Percentiles rank a stretch among this genome's conserved stretches.
These are phyloP conservation scores for Periglandula ipomoeae DNA, from an alignment of 2,329 filamentous ascomycete genomes.

Conservation along the genomic window DNA sequence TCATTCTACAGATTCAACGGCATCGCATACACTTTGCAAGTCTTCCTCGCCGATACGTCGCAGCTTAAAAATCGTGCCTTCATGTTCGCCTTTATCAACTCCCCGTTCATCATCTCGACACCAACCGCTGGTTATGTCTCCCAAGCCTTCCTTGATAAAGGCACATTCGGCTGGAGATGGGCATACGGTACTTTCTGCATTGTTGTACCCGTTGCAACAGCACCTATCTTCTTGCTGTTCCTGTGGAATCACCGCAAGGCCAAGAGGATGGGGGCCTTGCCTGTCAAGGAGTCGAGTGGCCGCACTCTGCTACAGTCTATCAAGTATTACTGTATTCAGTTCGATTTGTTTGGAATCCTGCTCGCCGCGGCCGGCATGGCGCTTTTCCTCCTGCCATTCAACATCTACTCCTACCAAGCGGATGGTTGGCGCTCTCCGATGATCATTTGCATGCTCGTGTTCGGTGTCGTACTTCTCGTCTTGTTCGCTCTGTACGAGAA, in stretches of 20 bases:
- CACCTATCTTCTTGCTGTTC: slow-evolving; percentile 16
- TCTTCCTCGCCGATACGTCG: slow-evolving; percentile 24
- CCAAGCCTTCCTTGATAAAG: slow-evolving; percentile 14
- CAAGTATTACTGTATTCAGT: slow-evolving; percentile 17
- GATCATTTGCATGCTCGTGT: slow-evolving; percentile 37
- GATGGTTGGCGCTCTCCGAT: slow-evolving; percentile 30
- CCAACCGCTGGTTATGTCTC: slow-evolving; percentile 21
- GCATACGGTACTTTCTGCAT: slow-evolving; percentile 48
- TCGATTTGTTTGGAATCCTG: slow-evolving; percentile 34
- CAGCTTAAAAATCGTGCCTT: slow-evolving; percentile 22
- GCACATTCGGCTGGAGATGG: slow-evolving; percentile 19
- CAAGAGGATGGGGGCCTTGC: slow-evolving; percentile 12
- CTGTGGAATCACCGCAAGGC: slow-evolving; percentile 14
- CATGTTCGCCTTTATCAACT: slow-evolving; percentile 21
- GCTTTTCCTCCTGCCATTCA: slow-evolving; percentile 49
- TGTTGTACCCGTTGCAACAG: slow-evolving; percentile 38
- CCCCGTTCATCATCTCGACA: slow-evolving; percentile 28
- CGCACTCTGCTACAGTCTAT: slow-evolving; percentile 34
- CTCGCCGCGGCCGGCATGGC: slow-evolving; percentile 38
- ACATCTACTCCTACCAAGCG: slow-evolving; percentile 33
- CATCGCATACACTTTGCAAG: slow-evolving; percentile 19
- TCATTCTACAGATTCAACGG: slow-evolving; percentile 11
- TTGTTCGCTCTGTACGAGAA: slow-evolving; percentile 37
- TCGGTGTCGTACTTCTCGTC: slow-evolving; percentile 43
- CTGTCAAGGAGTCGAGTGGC: slow-evolving; percentile 12